phyloP scores from a whole-genome alignment of 371 early-diverging fungal genomes.

The Apophysomyces trapeziformis region DNA sequence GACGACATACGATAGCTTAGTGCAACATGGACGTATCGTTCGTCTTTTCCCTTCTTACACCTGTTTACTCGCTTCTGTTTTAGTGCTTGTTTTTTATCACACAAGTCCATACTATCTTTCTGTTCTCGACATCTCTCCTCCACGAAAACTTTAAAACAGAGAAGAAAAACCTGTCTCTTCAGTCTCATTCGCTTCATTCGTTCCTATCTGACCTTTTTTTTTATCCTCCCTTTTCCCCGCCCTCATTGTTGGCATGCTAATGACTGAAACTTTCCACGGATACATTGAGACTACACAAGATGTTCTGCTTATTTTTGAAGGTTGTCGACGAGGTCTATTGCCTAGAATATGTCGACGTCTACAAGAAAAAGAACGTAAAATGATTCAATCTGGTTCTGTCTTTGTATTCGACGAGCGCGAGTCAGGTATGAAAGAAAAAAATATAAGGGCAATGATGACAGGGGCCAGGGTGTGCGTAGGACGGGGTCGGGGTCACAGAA shows the following conservation, averaged over 20 bases:
- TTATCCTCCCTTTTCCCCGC: background rate
- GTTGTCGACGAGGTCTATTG: constrained; percentile 60
- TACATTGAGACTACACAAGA: constrained; percentile 63
- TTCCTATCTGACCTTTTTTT: background rate
- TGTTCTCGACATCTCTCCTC: constrained; percentile 3
- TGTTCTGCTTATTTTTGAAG: constrained; percentile 71
- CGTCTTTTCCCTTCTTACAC: constrained; percentile 4
- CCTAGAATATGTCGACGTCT: constrained; percentile 66
- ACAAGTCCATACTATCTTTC: background rate
- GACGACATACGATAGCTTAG: constrained; percentile 2
- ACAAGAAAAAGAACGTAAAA: constrained; percentile 61
- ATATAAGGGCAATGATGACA: background rate
- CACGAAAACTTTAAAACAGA: background rate
- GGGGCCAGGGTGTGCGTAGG: constrained; percentile 10
- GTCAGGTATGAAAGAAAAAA: constrained; percentile 32
- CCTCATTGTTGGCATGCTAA: constrained; percentile 11
- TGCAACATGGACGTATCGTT: background rate
- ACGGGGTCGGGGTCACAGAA: constrained; percentile 10
- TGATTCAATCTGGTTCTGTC: constrained; percentile 68
- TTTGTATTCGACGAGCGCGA: constrained; percentile 78
- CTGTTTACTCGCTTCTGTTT: background rate
- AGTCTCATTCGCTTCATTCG: background rate
- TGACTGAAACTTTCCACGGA: constrained; percentile 56
- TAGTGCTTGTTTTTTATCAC: background rate
- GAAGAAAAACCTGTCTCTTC: background rate